Base-by-base conservation (phyloP, 208 protist genomes). In the Spongospora subterranea region DNA sequence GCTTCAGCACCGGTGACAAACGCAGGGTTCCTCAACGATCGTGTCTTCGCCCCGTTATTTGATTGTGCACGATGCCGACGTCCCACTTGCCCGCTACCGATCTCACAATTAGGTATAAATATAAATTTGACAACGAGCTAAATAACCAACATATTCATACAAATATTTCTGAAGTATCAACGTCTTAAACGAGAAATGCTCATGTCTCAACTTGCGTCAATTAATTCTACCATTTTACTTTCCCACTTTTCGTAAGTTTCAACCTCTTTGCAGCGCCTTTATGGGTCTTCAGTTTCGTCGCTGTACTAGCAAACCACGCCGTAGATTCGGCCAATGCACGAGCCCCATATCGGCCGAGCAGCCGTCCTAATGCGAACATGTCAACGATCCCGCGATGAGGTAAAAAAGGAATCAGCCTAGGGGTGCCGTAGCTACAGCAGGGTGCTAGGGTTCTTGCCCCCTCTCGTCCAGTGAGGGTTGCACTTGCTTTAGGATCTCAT, bases 271-370 rank as follows among this genome's bases (percentile, higher is more conserved):
- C 50, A 60, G 24, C 50, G 6, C 50, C 50, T 24, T 60, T 60
- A 60, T 60, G 50, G 50, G 50, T 60, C 50, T 60, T 60, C 50
- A 60, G 50, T 60, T 60, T 60, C 50, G 50, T 60, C n/a, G n/a
- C n/a, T 29, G 50, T 60, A 24, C 13, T 60, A 29, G 50, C 50
- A 24, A 60, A 60, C 6, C 6, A 60, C 13, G 50, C 50, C 6
- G 50, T 24, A 60, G 50, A 60, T 6, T 29, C 50, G 50, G 50
- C 50, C 24, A 24, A 29, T 60, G 50, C 50, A 29, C 24, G 50
- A 6, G 50, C 6, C 24, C 13, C 24, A 24, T 24, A 60, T 29
- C 24, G 50, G 24, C 13, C 50, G 6, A 60, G 6, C 13, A 60
- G 24, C 6, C 50, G 50, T 60, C 50, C n/a, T n/a, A n/a, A n/a